A percentile compares a stretch with the other conserved stretches of the same genome.
Evolutionary conservation across 306 rosid species (phyloP).

Genomic region (Quercus rubra): DNA sequence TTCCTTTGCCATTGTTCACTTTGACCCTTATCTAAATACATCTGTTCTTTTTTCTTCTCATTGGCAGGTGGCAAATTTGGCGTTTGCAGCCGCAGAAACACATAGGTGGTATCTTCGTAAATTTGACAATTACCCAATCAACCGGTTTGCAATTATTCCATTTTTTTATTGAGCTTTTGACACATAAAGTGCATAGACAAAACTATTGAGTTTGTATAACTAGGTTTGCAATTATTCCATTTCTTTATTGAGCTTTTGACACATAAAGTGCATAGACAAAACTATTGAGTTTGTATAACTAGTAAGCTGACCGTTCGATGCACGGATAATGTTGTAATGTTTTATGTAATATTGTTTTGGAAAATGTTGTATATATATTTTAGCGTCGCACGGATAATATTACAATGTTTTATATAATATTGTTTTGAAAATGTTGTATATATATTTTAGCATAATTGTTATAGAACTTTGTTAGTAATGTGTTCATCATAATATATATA

Average conservation of each 20-base stretch:
- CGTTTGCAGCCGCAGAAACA: conserved; percentile 77
- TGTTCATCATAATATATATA: too few relatives aligned
- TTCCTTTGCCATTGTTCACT: neutral
- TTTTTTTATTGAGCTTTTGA: conserved; percentile 35
- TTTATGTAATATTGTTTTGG: too few relatives aligned
- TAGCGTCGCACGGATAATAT: too few relatives aligned
- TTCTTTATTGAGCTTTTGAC: conserved; percentile 33
- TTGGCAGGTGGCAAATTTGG: conserved; percentile 66
- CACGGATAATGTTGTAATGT: too few relatives aligned
- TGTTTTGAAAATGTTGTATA: too few relatives aligned
- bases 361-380: too few relatives aligned
- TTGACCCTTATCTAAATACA: neutral
- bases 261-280: neutral
- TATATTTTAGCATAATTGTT: too few relatives aligned
- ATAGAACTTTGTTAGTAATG: too few relatives aligned
- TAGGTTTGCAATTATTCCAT: conserved; percentile 61
- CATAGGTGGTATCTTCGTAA: conserved; percentile 75
- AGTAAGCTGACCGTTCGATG: too few relatives aligned
- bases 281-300: too few relatives aligned
- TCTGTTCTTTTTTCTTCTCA: neutral
- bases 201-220: neutral
- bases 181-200: neutral
- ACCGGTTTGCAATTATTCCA: conserved; percentile 63
- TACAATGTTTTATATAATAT: too few relatives aligned
- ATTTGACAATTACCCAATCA: conserved; percentile 69